Percentiles rank a stretch among this genome's conserved stretches.
Evolutionary conservation across 2,329 filamentous ascomycete genomes (phyloP).

Genomic region (Alternaria longipes): DNA sequence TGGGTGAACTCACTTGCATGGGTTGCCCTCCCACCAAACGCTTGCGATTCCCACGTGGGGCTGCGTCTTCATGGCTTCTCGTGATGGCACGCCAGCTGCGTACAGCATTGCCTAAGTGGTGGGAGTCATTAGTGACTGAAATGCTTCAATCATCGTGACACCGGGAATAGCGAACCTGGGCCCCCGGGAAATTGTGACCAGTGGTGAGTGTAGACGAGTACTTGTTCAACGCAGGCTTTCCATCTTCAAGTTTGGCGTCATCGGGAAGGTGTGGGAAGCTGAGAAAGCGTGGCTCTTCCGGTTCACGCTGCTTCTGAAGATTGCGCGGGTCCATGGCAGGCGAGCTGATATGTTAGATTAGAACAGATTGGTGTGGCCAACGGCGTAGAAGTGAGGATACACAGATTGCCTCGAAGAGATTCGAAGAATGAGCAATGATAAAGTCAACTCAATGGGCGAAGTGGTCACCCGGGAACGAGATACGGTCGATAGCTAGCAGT

Average conservation of each 20-base stretch:
- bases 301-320: slow-evolving; percentile 46
- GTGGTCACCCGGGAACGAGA: slow-evolving; percentile 27
- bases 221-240: slow-evolving; percentile 76
- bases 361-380: neutral
- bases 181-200: slow-evolving; percentile 89
- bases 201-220: slow-evolving; percentile 85
- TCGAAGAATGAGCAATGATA: slow-evolving; percentile 5
- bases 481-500: slow-evolving; percentile 30
- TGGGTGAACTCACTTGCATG: slow-evolving; percentile 77
- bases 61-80: slow-evolving; percentile 85
- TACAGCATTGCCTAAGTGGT: slow-evolving; percentile 86
- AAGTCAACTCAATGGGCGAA: slow-evolving; percentile 11
- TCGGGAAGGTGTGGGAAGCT: slow-evolving; percentile 65
- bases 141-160: neutral
- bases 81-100: slow-evolving; percentile 85
- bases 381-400: neutral
- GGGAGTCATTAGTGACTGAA: slow-evolving; percentile 15
- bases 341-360: neutral
- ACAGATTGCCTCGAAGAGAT: neutral
- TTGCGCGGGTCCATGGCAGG: slow-evolving; percentile 50
- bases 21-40: slow-evolving; percentile 98
- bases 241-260: slow-evolving; percentile 63
- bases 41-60: slow-evolving; percentile 91
- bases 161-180: slow-evolving; percentile 68
- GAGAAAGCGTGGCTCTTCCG: slow-evolving; percentile 60